phyloP scores from a whole-genome alignment of 2,329 filamentous ascomycete genomes.

The Botryosphaeria dothidea region DNA sequence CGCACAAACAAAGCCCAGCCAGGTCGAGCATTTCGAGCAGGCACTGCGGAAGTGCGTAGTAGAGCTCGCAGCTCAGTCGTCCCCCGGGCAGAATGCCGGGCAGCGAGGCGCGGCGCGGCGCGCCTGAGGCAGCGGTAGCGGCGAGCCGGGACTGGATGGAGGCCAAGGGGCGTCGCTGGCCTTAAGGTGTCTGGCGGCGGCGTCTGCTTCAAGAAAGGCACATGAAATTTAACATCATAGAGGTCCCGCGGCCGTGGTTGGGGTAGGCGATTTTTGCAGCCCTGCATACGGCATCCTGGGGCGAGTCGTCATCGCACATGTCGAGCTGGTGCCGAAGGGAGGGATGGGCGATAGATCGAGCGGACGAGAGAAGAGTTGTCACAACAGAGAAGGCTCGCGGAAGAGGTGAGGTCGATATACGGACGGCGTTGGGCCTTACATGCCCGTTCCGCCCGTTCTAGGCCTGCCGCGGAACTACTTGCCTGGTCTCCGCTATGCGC shows the following conservation, averaged over 20 bases:
- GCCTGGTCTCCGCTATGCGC: neutral
- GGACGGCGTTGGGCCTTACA: conserved; percentile 2
- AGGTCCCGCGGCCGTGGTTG: neutral
- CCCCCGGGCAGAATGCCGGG: too few relatives aligned
- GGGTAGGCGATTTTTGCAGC: conserved; percentile 1
- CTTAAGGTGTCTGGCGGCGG: neutral
- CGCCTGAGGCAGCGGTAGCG: neutral
- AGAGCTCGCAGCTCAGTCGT: too few relatives aligned
- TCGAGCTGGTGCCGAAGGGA: neutral
- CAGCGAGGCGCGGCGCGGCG: neutral
- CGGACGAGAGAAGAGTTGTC: neutral
- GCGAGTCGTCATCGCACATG: conserved; percentile 11
- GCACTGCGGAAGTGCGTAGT: neutral
- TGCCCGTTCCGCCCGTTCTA: neutral
- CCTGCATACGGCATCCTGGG: conserved; percentile 7
- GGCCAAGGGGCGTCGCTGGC: neutral
- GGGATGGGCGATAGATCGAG: neutral
- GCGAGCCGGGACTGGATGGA: too few relatives aligned
- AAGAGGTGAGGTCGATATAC: neutral
- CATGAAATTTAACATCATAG: conserved; percentile 2
- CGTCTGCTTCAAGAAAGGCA: neutral
- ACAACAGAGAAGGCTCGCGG: neutral
- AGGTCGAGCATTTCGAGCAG: neutral
- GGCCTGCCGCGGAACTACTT: neutral
- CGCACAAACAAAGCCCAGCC: neutral